phyloP scores from a whole-genome alignment of 371 early-diverging fungal genomes.

The Capniomyces stellatus region DNA sequence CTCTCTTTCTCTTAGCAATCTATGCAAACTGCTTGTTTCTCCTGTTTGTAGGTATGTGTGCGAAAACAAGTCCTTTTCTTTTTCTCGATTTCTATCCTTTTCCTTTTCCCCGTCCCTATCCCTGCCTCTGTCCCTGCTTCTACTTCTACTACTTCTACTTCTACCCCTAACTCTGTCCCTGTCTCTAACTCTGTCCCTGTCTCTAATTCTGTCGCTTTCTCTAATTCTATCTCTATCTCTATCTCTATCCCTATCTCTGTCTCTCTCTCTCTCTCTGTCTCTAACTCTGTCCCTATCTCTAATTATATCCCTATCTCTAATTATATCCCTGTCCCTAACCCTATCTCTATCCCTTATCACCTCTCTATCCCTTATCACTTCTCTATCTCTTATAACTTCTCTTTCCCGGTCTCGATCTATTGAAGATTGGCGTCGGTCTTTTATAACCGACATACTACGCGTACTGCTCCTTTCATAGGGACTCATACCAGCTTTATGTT shows the following conservation, averaged over 20 bases:
- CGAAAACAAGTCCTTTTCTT: background rate
- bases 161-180: background rate
- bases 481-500: no score
- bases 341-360: no score
- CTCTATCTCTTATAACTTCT: no score
- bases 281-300: no score
- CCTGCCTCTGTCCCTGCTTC: background rate
- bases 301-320: background rate
- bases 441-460: no score
- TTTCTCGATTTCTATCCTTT: background rate
- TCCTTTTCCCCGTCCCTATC: background rate
- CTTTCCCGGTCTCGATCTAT: no score
- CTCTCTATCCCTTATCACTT: background rate
- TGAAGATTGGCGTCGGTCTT: no score
- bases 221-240: background rate
- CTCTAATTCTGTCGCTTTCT: background rate
- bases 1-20: background rate
- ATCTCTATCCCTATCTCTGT: background rate
- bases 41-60: slow-evolving; percentile 1
- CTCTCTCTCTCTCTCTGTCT: background rate
- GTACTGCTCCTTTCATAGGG: no score
- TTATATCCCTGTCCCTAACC: no score
- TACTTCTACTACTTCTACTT: background rate
- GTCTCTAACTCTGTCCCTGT: background rate
- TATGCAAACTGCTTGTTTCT: slow-evolving; percentile 1